These are phyloP conservation scores for Penicillium expansum DNA, from an alignment of 2,329 filamentous ascomycete species.

Conservation along the genomic window DNA sequence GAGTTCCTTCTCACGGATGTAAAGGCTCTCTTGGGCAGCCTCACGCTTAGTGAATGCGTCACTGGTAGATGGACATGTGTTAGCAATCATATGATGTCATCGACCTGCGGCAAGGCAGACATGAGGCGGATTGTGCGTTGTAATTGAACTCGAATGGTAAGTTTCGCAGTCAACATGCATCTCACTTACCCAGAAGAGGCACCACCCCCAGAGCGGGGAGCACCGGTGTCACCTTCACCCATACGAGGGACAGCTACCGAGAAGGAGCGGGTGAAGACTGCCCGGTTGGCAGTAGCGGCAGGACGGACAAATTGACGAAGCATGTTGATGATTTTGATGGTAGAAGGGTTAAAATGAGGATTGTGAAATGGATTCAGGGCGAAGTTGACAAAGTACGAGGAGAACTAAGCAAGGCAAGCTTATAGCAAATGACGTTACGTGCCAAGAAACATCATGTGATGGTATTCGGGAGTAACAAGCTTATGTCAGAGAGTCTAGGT, in stretches of 20 bases:
- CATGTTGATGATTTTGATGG: slow-evolving; percentile 49
- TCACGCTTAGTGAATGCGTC: slow-evolving; percentile 94
- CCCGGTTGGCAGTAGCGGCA: slow-evolving; percentile 54
- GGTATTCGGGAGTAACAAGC: background rate
- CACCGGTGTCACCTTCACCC: slow-evolving; percentile 68
- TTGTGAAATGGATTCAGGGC: background rate
- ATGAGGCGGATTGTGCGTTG: background rate
- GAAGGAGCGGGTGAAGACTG: slow-evolving; percentile 57
- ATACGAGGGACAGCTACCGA: slow-evolving; percentile 62
- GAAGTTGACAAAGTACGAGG: slow-evolving; percentile 3
- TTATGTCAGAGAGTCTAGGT: slow-evolving; percentile 15
- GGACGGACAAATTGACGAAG: slow-evolving; percentile 63
- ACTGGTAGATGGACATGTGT: slow-evolving; percentile 47
- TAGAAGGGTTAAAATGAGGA: background rate
- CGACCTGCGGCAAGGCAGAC: slow-evolving; percentile 5
- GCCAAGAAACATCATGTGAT: slow-evolving; percentile 11
- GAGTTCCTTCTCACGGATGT: slow-evolving; percentile 82
- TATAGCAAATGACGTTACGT: slow-evolving; percentile 4
- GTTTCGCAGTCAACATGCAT: background rate
- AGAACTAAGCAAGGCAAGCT: slow-evolving; percentile 2
- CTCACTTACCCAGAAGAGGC: slow-evolving; percentile 37
- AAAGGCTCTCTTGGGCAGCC: slow-evolving; percentile 77
- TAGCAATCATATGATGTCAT: slow-evolving; percentile 21
- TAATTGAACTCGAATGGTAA: background rate
- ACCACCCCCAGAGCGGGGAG: slow-evolving; percentile 37